Evolutionary conservation across 2,329 filamentous ascomycete genomes (phyloP).

Genomic region (Calonectria fujianensis): DNA sequence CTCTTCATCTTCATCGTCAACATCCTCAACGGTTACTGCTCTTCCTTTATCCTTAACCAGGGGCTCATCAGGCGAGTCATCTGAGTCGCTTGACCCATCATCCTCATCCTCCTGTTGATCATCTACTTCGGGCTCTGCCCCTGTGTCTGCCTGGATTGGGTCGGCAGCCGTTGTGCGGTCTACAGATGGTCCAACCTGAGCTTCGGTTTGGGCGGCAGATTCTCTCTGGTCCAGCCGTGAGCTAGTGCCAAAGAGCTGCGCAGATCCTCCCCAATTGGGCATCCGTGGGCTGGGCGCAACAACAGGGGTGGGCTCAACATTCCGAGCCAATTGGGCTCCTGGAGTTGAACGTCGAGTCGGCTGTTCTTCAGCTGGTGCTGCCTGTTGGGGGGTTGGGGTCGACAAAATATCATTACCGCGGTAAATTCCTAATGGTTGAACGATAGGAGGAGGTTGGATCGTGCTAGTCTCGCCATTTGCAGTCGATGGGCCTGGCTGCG

Average conservation of each 20-base stretch:
- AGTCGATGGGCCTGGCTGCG: conserved; percentile 49
- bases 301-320: conserved; percentile 58
- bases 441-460: conserved; percentile 41
- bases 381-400: conserved; percentile 21
- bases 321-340: conserved; percentile 39
- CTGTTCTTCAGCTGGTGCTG: conserved; percentile 38
- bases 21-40: conserved; percentile 69
- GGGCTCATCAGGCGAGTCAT: conserved; percentile 37
- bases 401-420: conserved; percentile 44
- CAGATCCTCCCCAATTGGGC: conserved; percentile 71
- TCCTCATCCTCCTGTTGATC: conserved; percentile 40
- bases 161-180: conserved; percentile 22
- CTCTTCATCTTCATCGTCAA: conserved; percentile 58
- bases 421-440: conserved; percentile 41
- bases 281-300: conserved; percentile 69
- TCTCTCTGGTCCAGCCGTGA: conserved; percentile 53
- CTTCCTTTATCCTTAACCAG: conserved; percentile 65
- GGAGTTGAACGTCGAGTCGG: conserved; percentile 35
- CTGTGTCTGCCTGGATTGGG: conserved; percentile 31
- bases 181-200: conserved; percentile 35
- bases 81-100: conserved; percentile 37
- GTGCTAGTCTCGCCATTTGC: conserved; percentile 43
- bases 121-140: conserved; percentile 35
- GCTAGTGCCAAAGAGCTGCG: conserved; percentile 67
- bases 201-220: conserved; percentile 39